Conservation (phyloP, 2,329 filamentous ascomycete species). For the Alternaria sp. region DNA sequence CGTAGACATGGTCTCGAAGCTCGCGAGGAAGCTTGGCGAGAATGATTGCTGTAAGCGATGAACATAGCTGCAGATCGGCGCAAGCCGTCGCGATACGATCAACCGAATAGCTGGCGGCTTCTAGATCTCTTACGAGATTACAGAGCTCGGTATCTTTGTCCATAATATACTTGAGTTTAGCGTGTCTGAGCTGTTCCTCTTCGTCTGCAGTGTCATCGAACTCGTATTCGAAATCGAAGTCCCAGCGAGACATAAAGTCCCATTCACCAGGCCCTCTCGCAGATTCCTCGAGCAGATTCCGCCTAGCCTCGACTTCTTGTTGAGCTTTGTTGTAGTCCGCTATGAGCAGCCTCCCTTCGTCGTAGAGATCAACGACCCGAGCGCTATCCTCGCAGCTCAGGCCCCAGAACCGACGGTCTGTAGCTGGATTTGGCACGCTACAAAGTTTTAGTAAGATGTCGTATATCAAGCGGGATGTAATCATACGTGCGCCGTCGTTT, state of each 20-base stretch:
- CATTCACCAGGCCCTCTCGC: not conserved
- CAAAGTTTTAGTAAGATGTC: not conserved
- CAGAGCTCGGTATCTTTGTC: not conserved
- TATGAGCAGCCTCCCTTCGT: not conserved
- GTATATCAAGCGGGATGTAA: not conserved
- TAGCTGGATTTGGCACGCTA: not conserved
- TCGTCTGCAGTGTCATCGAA: not conserved
- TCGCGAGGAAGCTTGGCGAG: conserved; percentile 11
- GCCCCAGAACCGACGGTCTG: conserved; percentile 1
- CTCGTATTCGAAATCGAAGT: not conserved
- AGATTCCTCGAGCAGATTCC: not conserved
- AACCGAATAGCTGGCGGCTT: not conserved
- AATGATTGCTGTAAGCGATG: conserved; percentile 1
- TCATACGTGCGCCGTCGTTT: not conserved
- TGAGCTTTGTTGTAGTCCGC: not conserved
- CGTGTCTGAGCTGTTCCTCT: not conserved
- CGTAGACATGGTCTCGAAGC: conserved; percentile 14
- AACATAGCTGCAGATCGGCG: conserved; percentile 3
- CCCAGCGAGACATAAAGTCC: not conserved
- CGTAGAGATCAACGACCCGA: not conserved
- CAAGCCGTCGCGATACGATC: not conserved
- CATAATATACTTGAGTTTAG: not conserved
- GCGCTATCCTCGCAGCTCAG: conserved; percentile 1
- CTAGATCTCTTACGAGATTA: not conserved
- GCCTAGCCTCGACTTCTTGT: not conserved